Evolutionary conservation across 2,329 filamentous ascomycete genomes (phyloP).

Genomic region (Samsoniella hepiali): DNA sequence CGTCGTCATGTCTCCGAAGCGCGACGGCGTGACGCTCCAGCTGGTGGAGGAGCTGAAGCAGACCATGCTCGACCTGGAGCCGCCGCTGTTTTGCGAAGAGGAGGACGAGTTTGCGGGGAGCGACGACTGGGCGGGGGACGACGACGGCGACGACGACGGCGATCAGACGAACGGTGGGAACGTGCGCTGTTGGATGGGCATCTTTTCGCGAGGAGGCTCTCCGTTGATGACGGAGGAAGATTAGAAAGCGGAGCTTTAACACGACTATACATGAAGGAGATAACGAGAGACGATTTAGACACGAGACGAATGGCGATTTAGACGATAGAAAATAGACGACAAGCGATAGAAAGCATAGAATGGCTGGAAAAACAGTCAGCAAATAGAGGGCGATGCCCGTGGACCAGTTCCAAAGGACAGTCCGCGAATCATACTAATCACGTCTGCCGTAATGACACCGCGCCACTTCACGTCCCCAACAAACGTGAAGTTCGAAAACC

Average conservation of each 20-base stretch:
- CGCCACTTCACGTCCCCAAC: not conserved
- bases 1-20: constrained; percentile 75
- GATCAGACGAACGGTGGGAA: constrained; percentile 33
- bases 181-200: constrained; percentile 68
- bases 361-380: not conserved
- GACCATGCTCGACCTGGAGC: constrained; percentile 53
- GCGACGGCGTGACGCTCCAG: constrained; percentile 62
- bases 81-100: constrained; percentile 48
- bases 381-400: not conserved
- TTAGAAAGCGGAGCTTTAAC: not conserved
- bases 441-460: not conserved
- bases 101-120: constrained; percentile 62
- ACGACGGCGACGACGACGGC: constrained; percentile 44
- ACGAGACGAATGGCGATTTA: not conserved
- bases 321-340: not conserved
- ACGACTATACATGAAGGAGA: not conserved
- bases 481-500: not conserved
- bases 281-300: not conserved
- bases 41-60: constrained; percentile 62
- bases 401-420: not conserved
- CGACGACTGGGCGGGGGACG: constrained; percentile 68
- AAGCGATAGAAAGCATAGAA: not conserved
- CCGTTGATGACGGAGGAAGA: constrained; percentile 7
- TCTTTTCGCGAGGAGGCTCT: constrained; percentile 45
- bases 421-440: not conserved